phyloP scores from a whole-genome alignment of 495 filamentous ascomycete genomes.

The Aspergillus saccharolyticus region DNA sequence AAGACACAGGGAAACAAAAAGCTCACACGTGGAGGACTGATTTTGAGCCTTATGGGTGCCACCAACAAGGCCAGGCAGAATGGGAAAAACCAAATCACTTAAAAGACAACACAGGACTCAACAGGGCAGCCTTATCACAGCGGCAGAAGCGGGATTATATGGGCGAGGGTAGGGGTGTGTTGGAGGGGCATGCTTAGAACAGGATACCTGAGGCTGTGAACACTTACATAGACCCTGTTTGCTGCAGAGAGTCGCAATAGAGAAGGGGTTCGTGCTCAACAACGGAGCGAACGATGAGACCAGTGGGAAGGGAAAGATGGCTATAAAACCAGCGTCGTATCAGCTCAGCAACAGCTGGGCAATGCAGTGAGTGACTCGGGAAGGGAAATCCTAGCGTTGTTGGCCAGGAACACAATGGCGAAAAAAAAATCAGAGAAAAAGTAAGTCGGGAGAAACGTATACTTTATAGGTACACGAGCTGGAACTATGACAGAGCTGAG shows the following conservation, averaged over 20 bases:
- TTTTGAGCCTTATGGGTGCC: background rate
- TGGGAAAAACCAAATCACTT: slow-evolving; percentile 3
- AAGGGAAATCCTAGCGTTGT: background rate
- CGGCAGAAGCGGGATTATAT: slow-evolving; percentile 1
- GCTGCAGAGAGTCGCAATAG: background rate
- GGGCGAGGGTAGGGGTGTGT: background rate
- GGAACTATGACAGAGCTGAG: slow-evolving; percentile 23
- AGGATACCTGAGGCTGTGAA: slow-evolving; percentile 1
- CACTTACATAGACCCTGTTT: slow-evolving; percentile 6
- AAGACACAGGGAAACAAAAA: background rate
- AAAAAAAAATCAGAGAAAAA: background rate
- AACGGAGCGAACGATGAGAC: background rate
- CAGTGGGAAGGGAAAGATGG: background rate
- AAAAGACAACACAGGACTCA: background rate
- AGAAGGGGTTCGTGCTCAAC: slow-evolving; percentile 9
- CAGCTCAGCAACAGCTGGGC: background rate
- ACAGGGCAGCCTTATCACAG: slow-evolving; percentile 2
- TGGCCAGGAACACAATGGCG: background rate
- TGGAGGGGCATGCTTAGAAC: background rate
- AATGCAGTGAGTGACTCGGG: background rate
- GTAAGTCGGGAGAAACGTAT: background rate
- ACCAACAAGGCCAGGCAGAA: background rate
- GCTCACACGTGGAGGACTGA: slow-evolving; percentile 2
- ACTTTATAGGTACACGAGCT: slow-evolving; percentile 3
- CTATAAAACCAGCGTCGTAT: background rate